These are phyloP conservation scores for Gaultheria prostrata DNA, from an alignment of 148 eudicot species.

Conservation along the genomic window DNA sequence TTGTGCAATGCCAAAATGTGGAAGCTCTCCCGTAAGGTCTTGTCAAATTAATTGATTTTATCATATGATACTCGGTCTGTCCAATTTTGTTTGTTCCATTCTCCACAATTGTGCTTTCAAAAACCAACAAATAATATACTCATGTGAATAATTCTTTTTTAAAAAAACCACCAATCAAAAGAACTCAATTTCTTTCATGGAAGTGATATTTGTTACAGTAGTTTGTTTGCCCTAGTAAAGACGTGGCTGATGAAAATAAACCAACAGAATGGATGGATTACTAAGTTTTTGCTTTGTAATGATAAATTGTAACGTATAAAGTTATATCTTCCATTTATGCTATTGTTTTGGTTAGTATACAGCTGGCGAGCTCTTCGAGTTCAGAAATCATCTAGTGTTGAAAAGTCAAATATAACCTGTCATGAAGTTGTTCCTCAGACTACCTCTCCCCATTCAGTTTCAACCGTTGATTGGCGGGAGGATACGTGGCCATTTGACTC, in stretches of 20 bases:
- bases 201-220: neutral
- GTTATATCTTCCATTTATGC: neutral
- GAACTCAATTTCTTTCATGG: neutral
- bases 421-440: slow-evolving; percentile 23
- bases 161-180: neutral
- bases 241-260: neutral
- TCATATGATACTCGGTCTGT: neutral
- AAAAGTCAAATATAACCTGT: slow-evolving; percentile 21
- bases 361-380: slow-evolving; percentile 88
- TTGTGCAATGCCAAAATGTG: slow-evolving; percentile 55
- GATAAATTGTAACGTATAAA: neutral
- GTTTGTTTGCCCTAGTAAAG: neutral
- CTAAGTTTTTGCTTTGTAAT: neutral
- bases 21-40: slow-evolving; percentile 40
- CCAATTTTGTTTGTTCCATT: neutral
- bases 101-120: neutral
- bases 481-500: slow-evolving; percentile 48
- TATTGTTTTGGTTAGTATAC: slow-evolving; percentile 20
- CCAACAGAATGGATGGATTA: neutral
- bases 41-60: slow-evolving; percentile 10
- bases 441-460: slow-evolving; percentile 28
- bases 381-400: slow-evolving; percentile 48
- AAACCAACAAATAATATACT: neutral
- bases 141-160: neutral
- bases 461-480: slow-evolving; percentile 38